These are phyloP conservation scores for Salix arbutifolia DNA, from an alignment of 345 rosid genomes.

Conservation along the genomic window DNA sequence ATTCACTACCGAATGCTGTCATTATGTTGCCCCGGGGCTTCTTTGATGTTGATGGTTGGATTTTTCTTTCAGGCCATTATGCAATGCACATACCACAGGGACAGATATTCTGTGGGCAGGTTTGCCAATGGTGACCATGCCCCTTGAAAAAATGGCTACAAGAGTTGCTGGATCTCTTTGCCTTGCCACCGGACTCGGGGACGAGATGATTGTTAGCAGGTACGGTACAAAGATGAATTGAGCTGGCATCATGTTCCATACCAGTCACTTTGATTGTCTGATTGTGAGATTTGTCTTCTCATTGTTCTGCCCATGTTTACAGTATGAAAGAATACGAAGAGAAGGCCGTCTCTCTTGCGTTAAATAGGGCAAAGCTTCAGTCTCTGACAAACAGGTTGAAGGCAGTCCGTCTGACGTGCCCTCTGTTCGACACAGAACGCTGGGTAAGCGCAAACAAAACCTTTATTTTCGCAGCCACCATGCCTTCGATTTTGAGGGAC, in stretches of 20 bases:
- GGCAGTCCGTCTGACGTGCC: constrained; percentile 71
- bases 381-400: constrained; percentile 63
- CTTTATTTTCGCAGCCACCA: neutral
- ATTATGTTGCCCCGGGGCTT: neutral
- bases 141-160: constrained; percentile 99
- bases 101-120: constrained; percentile 99
- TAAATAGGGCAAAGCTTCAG: constrained; percentile 61
- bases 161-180: constrained; percentile 98
- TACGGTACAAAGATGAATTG: neutral
- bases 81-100: constrained; percentile 98
- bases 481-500: neutral
- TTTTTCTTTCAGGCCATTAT: constrained; percentile 60
- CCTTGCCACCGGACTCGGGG: constrained; percentile 93
- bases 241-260: neutral
- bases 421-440: constrained; percentile 85
- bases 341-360: constrained; percentile 75
- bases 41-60: neutral
- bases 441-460: constrained; percentile 55
- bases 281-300: neutral
- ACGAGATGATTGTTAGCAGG: constrained; percentile 95
- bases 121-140: constrained; percentile 92
- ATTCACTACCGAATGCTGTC: neutral
- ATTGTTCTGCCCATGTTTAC: neutral
- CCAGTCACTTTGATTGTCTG: neutral
- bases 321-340: constrained; percentile 95